Evolutionary conservation across 2,329 filamentous ascomycete species (phyloP), one percentile per base, ranked within the genome.

Genomic region (Trichoderma atroviride): DNA sequence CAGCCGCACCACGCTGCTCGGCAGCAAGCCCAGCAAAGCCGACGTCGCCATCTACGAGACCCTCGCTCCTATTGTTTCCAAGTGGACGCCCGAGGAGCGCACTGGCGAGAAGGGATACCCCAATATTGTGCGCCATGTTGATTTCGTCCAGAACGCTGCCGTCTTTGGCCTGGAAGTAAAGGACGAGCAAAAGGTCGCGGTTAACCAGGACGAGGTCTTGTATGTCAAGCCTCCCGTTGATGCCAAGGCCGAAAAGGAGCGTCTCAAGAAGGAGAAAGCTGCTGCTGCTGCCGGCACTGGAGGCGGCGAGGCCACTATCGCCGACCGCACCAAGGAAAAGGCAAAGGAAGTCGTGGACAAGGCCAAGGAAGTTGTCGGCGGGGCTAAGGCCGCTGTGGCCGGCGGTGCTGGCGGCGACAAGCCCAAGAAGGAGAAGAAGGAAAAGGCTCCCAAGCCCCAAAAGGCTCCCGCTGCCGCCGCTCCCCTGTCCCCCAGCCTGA

Each of bases 191-290:
- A 97, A 96, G 85, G 83, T 97, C 76, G 83, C 83, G 74, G 87
- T 98, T 74, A 90, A 97, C 79, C 83, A 88, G 62, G 89, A 94
- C 75, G 91, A 94, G 75, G 88, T 98, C 70, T 86, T 93, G 72
- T 94, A 94, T 79, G 91, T 94, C 75, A 95, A 96, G 83, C 95
- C 95, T 74, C 92, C 92, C 24, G 89, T 95, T 71, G 94, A 97
- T 74, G 89, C 92, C 75, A 97, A 96, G 86, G 94, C 94, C 69
- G 95, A 97, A 86, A 97, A 97, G 85, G 94, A 97, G 86, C 89
- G 91, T 59, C 88, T 95, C 82, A 97, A 97, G 91, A 97, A 96
- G 85, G 94, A 97, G 83, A 97, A 97, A 86, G 92, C 91, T 35
- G 89, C 88, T 16, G 87, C 87, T 1, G 86, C 87, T 1, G 86